Evolutionary conservation across 2,329 filamentous ascomycete species (phyloP).

Genomic region (Fusarium nisikadoi): DNA sequence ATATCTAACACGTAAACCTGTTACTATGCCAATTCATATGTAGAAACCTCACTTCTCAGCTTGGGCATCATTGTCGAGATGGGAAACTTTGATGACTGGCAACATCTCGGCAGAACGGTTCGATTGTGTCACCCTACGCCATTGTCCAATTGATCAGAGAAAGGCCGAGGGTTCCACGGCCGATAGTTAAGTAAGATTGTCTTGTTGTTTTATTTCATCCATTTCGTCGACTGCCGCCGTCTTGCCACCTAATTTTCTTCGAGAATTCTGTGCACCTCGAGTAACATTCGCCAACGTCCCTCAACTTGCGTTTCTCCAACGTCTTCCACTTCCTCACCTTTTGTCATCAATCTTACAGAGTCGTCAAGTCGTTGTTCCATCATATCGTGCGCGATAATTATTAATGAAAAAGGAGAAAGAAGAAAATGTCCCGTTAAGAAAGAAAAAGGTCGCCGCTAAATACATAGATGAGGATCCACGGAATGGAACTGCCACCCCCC

Average conservation of each 20-base stretch:
- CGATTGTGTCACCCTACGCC: not conserved
- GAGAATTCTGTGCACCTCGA: not conserved
- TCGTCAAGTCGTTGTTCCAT: conserved; percentile 23
- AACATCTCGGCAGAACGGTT: not conserved
- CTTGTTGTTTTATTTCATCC: conserved; percentile 22
- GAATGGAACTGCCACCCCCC: conserved; percentile 36
- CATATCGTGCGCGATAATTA: conserved; percentile 33
- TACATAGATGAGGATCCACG: conserved; percentile 42
- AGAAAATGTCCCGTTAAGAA: conserved; percentile 35
- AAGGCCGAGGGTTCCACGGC: conserved; percentile 6
- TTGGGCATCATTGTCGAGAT: not conserved
- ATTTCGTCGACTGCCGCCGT: conserved; percentile 10
- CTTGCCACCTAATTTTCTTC: not conserved
- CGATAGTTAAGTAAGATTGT: not conserved
- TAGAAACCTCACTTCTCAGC: not conserved
- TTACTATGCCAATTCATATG: conserved; percentile 11
- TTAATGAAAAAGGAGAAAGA: conserved; percentile 28
- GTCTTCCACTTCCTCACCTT: conserved; percentile 9
- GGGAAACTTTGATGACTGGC: not conserved
- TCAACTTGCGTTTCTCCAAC: not conserved
- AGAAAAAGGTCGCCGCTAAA: conserved; percentile 42
- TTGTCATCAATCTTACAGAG: conserved; percentile 31
- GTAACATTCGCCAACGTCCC: not conserved
- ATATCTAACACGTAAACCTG: conserved; percentile 10
- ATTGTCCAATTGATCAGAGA: not conserved